Conservation (phyloP, 768 basidiomycete species). For the Xerocomus brunneocitrinus region DNA sequence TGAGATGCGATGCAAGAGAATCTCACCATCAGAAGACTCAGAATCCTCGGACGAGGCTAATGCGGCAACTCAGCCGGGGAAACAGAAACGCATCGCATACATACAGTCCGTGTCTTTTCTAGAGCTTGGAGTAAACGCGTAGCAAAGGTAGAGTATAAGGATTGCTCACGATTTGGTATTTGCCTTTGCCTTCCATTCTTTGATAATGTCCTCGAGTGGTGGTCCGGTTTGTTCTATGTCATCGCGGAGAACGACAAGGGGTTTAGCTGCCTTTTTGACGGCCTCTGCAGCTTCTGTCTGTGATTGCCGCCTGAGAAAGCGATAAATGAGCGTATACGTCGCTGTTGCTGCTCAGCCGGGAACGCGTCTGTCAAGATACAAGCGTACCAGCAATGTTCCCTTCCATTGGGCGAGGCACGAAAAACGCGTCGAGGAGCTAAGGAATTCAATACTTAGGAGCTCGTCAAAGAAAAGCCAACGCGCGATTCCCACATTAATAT, state of each 20-base stretch:
- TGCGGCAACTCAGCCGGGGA: constrained; percentile 7
- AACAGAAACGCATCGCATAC: constrained; percentile 7
- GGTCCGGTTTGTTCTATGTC: constrained; percentile 44
- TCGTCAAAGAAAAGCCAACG: neutral
- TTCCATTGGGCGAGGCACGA: constrained; percentile 36
- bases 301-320: constrained; percentile 62
- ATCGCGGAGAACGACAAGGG: constrained; percentile 57
- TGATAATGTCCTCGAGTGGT: constrained; percentile 60
- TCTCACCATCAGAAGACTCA: constrained; percentile 26
- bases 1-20: neutral
- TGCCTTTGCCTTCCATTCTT: constrained; percentile 52
- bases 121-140: constrained; percentile 5
- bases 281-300: constrained; percentile 70
- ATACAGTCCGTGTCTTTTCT: constrained; percentile 22
- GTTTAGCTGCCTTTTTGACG: constrained; percentile 68
- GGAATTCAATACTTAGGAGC: neutral
- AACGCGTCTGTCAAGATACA: neutral
- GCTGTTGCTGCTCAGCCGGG: constrained; percentile 37
- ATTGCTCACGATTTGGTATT: constrained; percentile 28
- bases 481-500: constrained; percentile 16
- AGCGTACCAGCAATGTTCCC: constrained; percentile 49
- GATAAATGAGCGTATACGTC: constrained; percentile 71
- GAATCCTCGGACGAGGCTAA: constrained; percentile 22
- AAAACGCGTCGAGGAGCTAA: neutral
- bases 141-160: neutral